phyloP scores from a whole-genome alignment of 2,329 filamentous ascomycete genomes.

The Amesomyces nigricolor region DNA sequence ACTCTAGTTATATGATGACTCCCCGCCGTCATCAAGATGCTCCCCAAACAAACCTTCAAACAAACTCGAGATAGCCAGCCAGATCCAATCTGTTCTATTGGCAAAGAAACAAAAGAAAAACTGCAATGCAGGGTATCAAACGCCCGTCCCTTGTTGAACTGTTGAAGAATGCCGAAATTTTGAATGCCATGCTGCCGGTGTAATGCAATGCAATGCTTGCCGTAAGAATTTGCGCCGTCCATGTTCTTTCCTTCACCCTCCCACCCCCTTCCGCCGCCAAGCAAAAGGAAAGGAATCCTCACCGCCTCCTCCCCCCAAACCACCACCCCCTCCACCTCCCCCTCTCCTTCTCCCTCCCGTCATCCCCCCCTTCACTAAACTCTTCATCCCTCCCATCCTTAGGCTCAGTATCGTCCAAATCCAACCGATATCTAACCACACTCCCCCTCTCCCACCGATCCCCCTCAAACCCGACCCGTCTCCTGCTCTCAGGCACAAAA shows the following conservation, averaged over 20 bases:
- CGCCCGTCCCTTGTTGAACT: constrained; percentile 18
- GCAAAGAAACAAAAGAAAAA: not conserved
- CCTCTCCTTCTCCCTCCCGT: not conserved
- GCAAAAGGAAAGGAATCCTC: not conserved
- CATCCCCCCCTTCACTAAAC: constrained; percentile 22
- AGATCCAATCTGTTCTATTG: constrained; percentile 11
- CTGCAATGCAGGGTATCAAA: constrained; percentile 20
- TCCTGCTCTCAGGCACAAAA: constrained; percentile 46
- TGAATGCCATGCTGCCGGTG: constrained; percentile 12
- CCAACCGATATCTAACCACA: constrained; percentile 56
- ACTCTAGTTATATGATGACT: not conserved
- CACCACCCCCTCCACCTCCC: constrained; percentile 24
- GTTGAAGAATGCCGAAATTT: constrained; percentile 5
- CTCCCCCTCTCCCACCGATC: constrained; percentile 47
- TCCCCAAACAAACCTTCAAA: constrained; percentile 3
- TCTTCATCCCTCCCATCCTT: constrained; percentile 22
- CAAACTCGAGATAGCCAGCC: not conserved
- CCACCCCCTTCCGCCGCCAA: not conserved
- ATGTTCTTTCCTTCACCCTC: not conserved
- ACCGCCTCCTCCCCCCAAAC: constrained; percentile 20
- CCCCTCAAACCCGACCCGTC: constrained; percentile 53
- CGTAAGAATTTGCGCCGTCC: constrained; percentile 10
- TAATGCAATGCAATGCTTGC: not conserved
- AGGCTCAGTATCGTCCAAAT: constrained; percentile 45
- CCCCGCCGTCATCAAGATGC: not conserved